These are phyloP conservation scores for Cicer arietinum DNA, from an alignment of 306 rosid genomes.

Conservation along the genomic window DNA sequence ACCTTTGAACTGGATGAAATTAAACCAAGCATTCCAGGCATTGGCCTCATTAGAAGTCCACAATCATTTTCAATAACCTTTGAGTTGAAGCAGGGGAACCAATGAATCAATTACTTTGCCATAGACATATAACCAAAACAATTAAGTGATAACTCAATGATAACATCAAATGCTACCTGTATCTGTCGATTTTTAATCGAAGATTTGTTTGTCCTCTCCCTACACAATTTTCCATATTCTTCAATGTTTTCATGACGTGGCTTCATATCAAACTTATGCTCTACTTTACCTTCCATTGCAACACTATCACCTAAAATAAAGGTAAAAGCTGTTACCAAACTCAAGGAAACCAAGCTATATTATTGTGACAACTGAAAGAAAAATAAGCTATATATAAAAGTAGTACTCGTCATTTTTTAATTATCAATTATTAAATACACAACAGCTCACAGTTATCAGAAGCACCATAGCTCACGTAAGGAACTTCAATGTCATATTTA, in stretches of 20 bases:
- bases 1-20: slow-evolving; percentile 87
- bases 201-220: slow-evolving; percentile 92
- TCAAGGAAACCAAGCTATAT: slow-evolving; percentile 27
- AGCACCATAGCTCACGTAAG: background rate
- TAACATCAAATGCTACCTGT: too few species aligned
- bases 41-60: slow-evolving; percentile 95
- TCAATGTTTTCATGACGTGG: slow-evolving; percentile 91
- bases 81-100: background rate
- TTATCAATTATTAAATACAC: slow-evolving; percentile 33
- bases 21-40: slow-evolving; percentile 97
- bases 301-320: slow-evolving; percentile 72
- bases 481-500: slow-evolving; percentile 25
- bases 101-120: too few species aligned
- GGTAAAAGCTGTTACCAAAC: slow-evolving; percentile 17
- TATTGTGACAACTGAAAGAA: background rate
- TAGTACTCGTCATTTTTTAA: slow-evolving; percentile 20
- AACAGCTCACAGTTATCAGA: slow-evolving; percentile 25
- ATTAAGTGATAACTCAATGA: too few species aligned
- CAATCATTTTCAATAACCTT: slow-evolving; percentile 93
- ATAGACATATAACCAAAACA: too few species aligned
- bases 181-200: too few species aligned
- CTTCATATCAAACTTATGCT: slow-evolving; percentile 97
- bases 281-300: slow-evolving; percentile 92
- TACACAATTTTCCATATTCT: slow-evolving; percentile 88
- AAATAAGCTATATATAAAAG: background rate